Evolutionary conservation across 148 eudicot genomes (phyloP).

Genomic region (Chenopodium suecicum): DNA sequence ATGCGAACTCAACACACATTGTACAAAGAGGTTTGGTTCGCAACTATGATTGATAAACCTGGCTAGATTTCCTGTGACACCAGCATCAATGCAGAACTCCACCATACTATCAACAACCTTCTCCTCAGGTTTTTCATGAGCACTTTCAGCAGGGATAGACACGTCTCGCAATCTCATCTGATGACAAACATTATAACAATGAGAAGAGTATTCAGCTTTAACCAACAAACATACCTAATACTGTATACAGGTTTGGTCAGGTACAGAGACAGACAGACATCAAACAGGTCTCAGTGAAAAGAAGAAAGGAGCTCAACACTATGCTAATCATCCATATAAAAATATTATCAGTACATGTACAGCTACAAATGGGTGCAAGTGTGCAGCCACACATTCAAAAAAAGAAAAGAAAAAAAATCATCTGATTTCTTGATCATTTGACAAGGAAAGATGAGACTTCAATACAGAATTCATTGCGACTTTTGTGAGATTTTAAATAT

Average conservation of each 20-base stretch:
- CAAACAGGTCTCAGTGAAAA: neutral
- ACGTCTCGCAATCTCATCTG: slow-evolving; percentile 53
- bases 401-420: neutral
- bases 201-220: neutral
- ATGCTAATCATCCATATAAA: neutral
- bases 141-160: slow-evolving; percentile 27
- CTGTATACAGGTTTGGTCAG: neutral
- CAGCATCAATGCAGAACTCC: slow-evolving; percentile 59
- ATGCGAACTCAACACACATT: slow-evolving; percentile 49
- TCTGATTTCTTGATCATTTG: neutral
- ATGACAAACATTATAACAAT: neutral
- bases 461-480: neutral
- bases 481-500: neutral
- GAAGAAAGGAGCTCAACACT: neutral
- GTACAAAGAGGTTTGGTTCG: slow-evolving; percentile 58
- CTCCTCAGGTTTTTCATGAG: slow-evolving; percentile 33
- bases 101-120: slow-evolving; percentile 31
- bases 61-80: slow-evolving; percentile 43
- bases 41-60: slow-evolving; percentile 63
- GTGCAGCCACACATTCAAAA: neutral
- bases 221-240: neutral
- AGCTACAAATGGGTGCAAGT: neutral
- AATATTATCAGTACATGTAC: neutral
- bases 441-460: neutral
- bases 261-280: neutral